These are phyloP conservation scores for Plasmodium inui DNA, from an alignment of 169 alveolate genomes.

Conservation along the genomic window DNA sequence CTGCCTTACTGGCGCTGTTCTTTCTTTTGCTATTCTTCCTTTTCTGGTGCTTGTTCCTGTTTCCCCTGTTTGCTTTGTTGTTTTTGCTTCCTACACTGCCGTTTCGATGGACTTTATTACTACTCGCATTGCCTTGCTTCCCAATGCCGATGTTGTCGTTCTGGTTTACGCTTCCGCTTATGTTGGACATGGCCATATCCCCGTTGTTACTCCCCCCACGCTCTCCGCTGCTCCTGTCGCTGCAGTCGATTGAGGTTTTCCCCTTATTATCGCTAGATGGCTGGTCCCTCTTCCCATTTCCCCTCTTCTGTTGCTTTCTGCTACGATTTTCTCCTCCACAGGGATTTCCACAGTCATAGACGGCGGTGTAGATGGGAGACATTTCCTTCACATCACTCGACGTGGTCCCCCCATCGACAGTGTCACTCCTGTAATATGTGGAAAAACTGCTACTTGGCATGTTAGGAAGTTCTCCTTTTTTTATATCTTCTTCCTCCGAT, in stretches of 20 bases:
- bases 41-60: slow-evolving; percentile 15
- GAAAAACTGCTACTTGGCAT: slow-evolving; percentile 1
- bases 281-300: not conserved
- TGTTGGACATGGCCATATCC: not conserved
- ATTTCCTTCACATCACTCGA: slow-evolving; percentile 1
- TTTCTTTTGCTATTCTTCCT: slow-evolving; percentile 8
- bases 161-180: not conserved
- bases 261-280: not conserved
- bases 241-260: not conserved
- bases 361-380: not conserved
- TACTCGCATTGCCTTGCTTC: not conserved
- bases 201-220: not conserved
- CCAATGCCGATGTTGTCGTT: not conserved
- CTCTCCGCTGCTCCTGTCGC: not conserved
- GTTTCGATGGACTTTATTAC: not conserved
- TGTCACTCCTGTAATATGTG: not conserved
- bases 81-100: not conserved
- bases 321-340: not conserved
- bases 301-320: not conserved
- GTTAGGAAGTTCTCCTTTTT: not conserved
- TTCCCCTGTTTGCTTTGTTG: not conserved
- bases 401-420: not conserved
- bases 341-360: not conserved
- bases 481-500: not conserved
- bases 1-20: not conserved